Percentiles rank a stretch among this genome's conserved stretches.
Evolutionary conservation across 2,329 filamentous ascomycete genomes (phyloP).

Genomic region (Colletotrichum trifolii): DNA sequence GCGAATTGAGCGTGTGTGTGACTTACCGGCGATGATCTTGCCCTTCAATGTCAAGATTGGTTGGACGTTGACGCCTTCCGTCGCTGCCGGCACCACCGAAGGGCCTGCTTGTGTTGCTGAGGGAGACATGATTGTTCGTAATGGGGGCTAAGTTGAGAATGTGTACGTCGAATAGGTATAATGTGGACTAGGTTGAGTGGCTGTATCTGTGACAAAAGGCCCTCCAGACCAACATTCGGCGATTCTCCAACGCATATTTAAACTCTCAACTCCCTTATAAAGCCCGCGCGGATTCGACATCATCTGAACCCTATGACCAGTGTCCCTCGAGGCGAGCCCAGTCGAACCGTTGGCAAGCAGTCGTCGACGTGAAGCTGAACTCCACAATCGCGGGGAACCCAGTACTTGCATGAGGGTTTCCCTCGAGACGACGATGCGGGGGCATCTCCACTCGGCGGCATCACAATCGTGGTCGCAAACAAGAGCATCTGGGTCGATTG

Average conservation of each 20-base stretch:
- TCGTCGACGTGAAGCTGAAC: not conserved
- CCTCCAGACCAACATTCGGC: no score
- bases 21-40: constrained; percentile 52
- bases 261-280: no score
- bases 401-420: not conserved
- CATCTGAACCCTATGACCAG: not conserved
- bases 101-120: not conserved
- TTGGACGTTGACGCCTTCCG: constrained; percentile 21
- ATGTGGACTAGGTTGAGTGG: no score
- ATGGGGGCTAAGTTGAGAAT: no score
- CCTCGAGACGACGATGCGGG: constrained; percentile 33
- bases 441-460: constrained; percentile 18
- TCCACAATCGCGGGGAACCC: constrained; percentile 31
- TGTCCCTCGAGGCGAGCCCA: constrained; percentile 27
- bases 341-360: not conserved
- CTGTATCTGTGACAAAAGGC: no score
- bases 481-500: no score
- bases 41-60: constrained; percentile 43
- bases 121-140: constrained; percentile 11
- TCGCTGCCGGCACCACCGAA: not conserved
- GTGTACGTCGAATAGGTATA: no score
- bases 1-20: not conserved
- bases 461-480: no score
- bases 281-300: not conserved
- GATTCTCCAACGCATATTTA: not conserved